Base-by-base conservation (phyloP, 768 basidiomycete genomes). In the Solioccasus polychromus region DNA sequence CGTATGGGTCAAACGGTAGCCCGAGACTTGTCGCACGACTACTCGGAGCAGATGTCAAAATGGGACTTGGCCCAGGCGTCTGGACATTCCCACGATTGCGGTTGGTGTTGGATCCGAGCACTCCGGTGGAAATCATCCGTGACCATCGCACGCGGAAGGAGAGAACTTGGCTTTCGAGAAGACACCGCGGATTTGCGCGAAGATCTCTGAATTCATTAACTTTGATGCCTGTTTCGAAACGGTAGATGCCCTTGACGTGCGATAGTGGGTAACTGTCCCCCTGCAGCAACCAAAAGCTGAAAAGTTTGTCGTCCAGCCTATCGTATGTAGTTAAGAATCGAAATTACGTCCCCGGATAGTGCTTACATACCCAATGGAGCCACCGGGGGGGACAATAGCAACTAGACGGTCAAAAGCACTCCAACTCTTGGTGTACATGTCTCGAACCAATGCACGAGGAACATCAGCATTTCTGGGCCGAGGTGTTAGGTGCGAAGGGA, bases 341-440 rank as follows among this genome's bases (percentile, higher is more conserved):
- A n/a, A 17, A 35, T 17, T 35, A n/a, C 26, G 31, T 34, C 23
- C 48, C 25, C 4, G 34, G 45, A 54, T 51, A 15, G 17, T 34
- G 18, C 9, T 22, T 36, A 70, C 82, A 31, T 59, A 89, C 85
- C 90, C 90, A 45, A 92, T 92, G 1, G 87, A 88, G 7, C 90
- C 90, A 9, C 89, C 90, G 0, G 89, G 89, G n/a, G 90, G 88
- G 0, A 92, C 88, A 49, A 92, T 89, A 5, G 87, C 85, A 15
- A 92, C 85, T 6, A 93, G 76, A 9, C 90, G 80, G 61, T 92
- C 89, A 56, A 93, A 92, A 2, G 89, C 89, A 60, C 87, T 89
- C 90, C 91, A 92, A 52, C 86, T 89, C 67, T 92, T 92, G 20
- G 88, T 91, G 60, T 92, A 92, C 85, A 90, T 87, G 54, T 92